Base-by-base conservation (phyloP, 2,329 filamentous ascomycete species). In the Rosellinia necatrix region DNA sequence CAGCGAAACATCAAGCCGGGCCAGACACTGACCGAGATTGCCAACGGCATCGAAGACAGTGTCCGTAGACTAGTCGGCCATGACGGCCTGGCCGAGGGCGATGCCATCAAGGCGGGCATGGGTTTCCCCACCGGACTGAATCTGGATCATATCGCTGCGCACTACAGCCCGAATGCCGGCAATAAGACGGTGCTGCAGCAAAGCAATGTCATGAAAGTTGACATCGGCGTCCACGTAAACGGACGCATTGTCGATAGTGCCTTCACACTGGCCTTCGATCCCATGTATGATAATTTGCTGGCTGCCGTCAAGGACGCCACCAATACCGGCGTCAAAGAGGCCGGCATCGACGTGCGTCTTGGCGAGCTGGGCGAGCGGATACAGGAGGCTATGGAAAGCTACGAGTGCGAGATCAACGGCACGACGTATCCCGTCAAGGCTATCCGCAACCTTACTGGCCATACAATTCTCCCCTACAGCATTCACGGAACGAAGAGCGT, bases 401-500 rank as follows among this genome's bases (percentile, higher is more conserved):
- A 93, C 74, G 91, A 96, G 76, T 84, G 93, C 47, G 90, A 94
- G 72, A 83, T 96, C 63, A 85, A 88, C 71, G 91, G 91, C 60
- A 85, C 83, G 35, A 91, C 86, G 10, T 85, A 90, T 68, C 91
- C 89, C 0, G 82, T 96, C 72, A 96, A 94, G 78, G 82, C 87
- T 62, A 93, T 96, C 70, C 87, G 89, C 63, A 94, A 94, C 76
- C 79, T 96, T 58, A 93, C 90, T 69, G 92, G 91, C 8, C 92
- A 97, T 78, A 93, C 90, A 64, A 97, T 97, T 69, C 81, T 90
- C 53, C 92, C 86, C 59, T 94, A 92, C 78, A 87, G 86, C 72
- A 97, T 97, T 66, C 92, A 97, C 76, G 92, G 92, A 55, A 89
- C 86, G 67, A 97, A 97, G 81, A 92, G 90, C 64, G 91, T 97